Evolutionary conservation across 371 early-diverging fungal species (phyloP).

Genomic region (Mortierella sp.): DNA sequence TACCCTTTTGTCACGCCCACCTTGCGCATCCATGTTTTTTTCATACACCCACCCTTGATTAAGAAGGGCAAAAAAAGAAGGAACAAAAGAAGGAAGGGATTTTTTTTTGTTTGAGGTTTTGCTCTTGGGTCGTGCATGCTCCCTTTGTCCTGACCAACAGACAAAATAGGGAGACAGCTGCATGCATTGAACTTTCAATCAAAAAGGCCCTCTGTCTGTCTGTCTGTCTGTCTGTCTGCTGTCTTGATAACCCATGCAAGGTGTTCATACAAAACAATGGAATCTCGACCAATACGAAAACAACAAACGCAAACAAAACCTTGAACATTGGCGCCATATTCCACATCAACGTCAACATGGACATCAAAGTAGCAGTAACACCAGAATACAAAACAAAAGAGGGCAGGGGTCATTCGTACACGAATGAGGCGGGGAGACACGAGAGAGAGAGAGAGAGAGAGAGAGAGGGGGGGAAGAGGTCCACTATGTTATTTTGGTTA

Average conservation of each 20-base stretch:
- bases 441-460: not conserved
- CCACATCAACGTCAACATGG: not conserved
- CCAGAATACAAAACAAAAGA: not conserved
- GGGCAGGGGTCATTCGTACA: not conserved
- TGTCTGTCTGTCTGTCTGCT: not conserved
- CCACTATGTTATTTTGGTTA: not conserved
- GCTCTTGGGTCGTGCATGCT: not conserved
- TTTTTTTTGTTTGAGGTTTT: not conserved
- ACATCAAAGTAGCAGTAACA: not conserved
- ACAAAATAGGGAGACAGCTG: slow-evolving; percentile 8
- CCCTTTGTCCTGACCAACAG: slow-evolving; percentile 1
- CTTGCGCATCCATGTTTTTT: not conserved
- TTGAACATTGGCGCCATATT: not conserved
- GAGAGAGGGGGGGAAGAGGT: not conserved
- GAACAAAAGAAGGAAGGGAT: not conserved
- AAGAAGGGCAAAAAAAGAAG: not conserved
- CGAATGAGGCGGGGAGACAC: not conserved
- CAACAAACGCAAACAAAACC: not conserved
- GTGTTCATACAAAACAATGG: not conserved
- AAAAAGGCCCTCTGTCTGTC: not conserved
- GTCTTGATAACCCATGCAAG: not conserved
- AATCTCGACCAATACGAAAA: not conserved
- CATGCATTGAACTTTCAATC: not conserved
- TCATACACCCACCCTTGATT: not conserved
- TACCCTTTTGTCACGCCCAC: not conserved